Base-by-base conservation (phyloP, 768 basidiomycete genomes). In the Pulveroboletus sp. region DNA sequence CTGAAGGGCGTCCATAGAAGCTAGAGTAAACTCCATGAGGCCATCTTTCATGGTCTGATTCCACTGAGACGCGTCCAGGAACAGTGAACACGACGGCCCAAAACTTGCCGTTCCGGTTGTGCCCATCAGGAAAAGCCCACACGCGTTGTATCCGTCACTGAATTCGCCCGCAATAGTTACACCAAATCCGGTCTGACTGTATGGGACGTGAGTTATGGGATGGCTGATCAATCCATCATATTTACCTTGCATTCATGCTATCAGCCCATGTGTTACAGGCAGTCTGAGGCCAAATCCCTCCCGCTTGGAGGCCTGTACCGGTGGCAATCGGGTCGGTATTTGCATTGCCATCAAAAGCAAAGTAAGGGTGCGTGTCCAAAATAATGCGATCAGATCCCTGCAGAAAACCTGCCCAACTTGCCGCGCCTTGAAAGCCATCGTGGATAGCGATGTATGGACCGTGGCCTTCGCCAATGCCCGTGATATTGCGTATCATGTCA, bases 151-250 rank as follows among this genome's bases (percentile, higher is more conserved):
- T 10, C 81, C 84, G 2, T 75, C 75, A 44, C 85, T 80, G 67
- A 85, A 92, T 67, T 94, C 92, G 36, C 89, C 92, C 1, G 81
- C 82, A 21, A 85, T 61, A 13, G 82, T 82, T 34, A 92, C 67
- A 10, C 92, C 92, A 57, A 90, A 89, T 8, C 68, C 63, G 49
- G 58, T 67, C 62, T 65, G 78, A 62, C 75, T 78, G 47, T 27
- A 55, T 40, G 40, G 24, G 40, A 27, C 21, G 17, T 52, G 27
- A 51, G 44, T 25, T 5, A 23, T 9, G 31, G 27, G 38, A 40
- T 24, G 39, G 20, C 6, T 19, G 20, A 47, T 41, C 37, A 11
- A 41, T 38, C 19, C 25, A 42, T 38, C 38, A 16, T 43, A 40
- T 14, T 76, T 44, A 67, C 67, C 67, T 67, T 11, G 51, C 40